Conservation (phyloP, 2,329 filamentous ascomycete species). For the Chaetomium strumarium region DNA sequence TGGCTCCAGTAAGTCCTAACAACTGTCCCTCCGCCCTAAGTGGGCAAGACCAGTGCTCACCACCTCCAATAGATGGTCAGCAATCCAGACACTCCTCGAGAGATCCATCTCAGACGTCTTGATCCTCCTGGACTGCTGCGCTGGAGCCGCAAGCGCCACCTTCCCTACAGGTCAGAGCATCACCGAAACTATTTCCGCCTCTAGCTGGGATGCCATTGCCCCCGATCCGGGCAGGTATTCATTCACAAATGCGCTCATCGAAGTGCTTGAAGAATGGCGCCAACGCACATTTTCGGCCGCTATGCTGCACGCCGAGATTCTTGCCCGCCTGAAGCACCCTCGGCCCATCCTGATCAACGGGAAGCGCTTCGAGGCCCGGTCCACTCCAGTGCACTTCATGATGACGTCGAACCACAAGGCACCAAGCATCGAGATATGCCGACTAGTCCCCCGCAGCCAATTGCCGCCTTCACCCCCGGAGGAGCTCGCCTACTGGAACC, state of each 20-base stretch:
- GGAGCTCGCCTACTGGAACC: constrained; percentile 14
- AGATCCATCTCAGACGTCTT: constrained; percentile 52
- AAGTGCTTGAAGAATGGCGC: constrained; percentile 54
- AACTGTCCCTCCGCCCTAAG: constrained; percentile 16
- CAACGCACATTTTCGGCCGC: constrained; percentile 50
- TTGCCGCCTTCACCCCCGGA: constrained; percentile 34
- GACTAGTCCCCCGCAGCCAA: constrained; percentile 31
- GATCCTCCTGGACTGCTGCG: constrained; percentile 55
- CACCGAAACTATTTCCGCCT: constrained; percentile 57
- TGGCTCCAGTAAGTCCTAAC: constrained; percentile 40
- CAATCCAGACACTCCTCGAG: constrained; percentile 54
- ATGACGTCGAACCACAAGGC: constrained; percentile 56
- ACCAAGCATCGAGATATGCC: constrained; percentile 51
- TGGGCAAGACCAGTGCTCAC: constrained; percentile 10
- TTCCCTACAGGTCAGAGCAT: constrained; percentile 54
- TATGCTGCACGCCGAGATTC: constrained; percentile 55
- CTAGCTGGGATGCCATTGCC: constrained; percentile 56
- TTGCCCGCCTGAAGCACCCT: constrained; percentile 55
- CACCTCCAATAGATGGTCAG: constrained; percentile 40
- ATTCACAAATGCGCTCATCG: constrained; percentile 54
- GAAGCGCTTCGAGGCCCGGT: constrained; percentile 51
- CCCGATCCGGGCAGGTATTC: constrained; percentile 55
- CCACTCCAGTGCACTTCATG: constrained; percentile 57
- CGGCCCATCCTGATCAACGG: constrained; percentile 53
- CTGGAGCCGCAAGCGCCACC: constrained; percentile 54